phyloP scores from a whole-genome alignment of 2,329 filamentous ascomycete species.

The Endothia cerciana region DNA sequence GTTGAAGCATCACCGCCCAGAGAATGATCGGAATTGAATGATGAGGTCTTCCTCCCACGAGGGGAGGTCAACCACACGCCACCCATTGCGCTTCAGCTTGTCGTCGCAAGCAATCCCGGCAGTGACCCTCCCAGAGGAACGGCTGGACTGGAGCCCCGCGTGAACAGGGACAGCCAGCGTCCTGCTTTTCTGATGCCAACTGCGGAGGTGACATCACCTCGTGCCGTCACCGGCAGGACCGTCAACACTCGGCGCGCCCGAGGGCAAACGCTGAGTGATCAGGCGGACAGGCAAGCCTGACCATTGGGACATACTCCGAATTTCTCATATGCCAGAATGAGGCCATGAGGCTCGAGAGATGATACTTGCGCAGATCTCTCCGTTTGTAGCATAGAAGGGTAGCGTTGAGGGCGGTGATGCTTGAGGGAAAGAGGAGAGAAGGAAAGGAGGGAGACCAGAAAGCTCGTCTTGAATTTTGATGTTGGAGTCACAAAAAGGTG shows the following conservation, averaged over 20 bases:
- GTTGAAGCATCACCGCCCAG: conserved; percentile 39
- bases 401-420: conserved; percentile 83
- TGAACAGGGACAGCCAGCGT: conserved; percentile 31
- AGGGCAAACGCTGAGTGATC: conserved; percentile 29
- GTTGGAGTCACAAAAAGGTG: conserved; percentile 19
- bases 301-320: conserved; percentile 38
- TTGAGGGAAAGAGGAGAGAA: conserved; percentile 44
- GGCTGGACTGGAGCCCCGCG: conserved; percentile 29
- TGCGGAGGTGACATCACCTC: conserved; percentile 36
- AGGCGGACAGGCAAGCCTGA: conserved; percentile 30
- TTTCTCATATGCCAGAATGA: conserved; percentile 77
- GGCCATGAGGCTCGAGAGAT: conserved; percentile 36
- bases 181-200: conserved; percentile 43
- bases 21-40: conserved; percentile 42
- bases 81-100: conserved; percentile 41
- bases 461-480: conserved; percentile 12
- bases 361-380: conserved; percentile 50
- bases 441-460: background rate
- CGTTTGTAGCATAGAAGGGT: conserved; percentile 89
- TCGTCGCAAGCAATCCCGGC: conserved; percentile 38
- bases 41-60: conserved; percentile 30
- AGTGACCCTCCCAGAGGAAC: conserved; percentile 36
- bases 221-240: conserved; percentile 40
- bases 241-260: conserved; percentile 24
- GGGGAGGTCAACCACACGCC: conserved; percentile 34